phyloP scores from a whole-genome alignment of 192 early-diverging fungal genomes.

The Coemansia sp. region DNA sequence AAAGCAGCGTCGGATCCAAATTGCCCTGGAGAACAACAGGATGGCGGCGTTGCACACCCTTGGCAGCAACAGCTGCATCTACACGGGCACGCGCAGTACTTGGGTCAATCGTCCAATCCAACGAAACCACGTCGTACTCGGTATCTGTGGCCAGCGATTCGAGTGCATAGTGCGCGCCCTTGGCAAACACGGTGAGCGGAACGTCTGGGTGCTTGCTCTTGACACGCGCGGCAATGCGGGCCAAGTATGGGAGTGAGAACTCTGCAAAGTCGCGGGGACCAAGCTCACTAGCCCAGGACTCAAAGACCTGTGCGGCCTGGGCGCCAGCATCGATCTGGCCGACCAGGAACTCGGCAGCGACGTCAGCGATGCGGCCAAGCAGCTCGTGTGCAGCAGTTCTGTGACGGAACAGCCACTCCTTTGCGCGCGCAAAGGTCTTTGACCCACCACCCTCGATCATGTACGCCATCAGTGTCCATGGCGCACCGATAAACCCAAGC shows the following conservation, averaged over 20 bases:
- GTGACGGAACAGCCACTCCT: constrained; percentile 85
- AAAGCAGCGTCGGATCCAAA: constrained; percentile 86
- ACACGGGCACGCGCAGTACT: constrained; percentile 27
- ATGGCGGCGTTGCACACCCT: background rate
- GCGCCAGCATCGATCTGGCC: constrained; percentile 96
- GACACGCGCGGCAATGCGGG: constrained; percentile 76
- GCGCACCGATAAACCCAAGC: constrained; percentile 94
- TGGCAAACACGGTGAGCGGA: constrained; percentile 93
- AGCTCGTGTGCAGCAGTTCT: constrained; percentile 74
- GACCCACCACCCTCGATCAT: constrained; percentile 98
- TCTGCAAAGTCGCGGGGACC: constrained; percentile 74
- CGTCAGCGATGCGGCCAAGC: constrained; percentile 79
- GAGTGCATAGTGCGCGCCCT: constrained; percentile 87
- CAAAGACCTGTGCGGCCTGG: constrained; percentile 97
- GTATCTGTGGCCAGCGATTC: constrained; percentile 63
- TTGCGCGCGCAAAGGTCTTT: constrained; percentile 87
- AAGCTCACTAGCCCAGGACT: constrained; percentile 95
- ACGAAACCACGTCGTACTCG: constrained; percentile 82
- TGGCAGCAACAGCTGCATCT: constrained; percentile 13
- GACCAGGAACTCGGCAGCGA: constrained; percentile 80
- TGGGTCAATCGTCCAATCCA: constrained; percentile 91
- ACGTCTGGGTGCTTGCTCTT: constrained; percentile 62
- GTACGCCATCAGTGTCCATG: constrained; percentile 98
- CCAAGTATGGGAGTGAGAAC: constrained; percentile 89
- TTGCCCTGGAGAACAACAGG: constrained; percentile 83